Evolutionary conservation across 1,284 basidiomycete species (phyloP), one percentile per base, ranked within the genome.

Genomic region (Omphalotus olearius): DNA sequence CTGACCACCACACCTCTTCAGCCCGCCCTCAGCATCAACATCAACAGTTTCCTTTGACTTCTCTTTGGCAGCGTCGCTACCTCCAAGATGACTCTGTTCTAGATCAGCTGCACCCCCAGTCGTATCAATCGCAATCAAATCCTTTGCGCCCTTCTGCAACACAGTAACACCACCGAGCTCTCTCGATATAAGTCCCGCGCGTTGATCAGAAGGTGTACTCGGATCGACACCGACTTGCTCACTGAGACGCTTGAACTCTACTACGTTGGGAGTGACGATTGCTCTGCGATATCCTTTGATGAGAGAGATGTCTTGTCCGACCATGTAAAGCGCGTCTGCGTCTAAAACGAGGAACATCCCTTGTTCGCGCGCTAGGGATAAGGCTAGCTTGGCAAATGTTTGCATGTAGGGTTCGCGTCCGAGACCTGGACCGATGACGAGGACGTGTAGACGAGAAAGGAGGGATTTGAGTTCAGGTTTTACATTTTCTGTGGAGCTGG

Each of bases 1-100:
- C 66, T 98, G 96, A 1, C 95, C 95, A 17, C 96, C 96, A 60
- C 93, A 95, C 48, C 96, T 77, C 71, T 97, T 97, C 58, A 93
- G 64, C 1, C 93, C 93, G 2, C 96, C 96, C 50, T 80, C 71
- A 0, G 76, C 70, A 56, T 90, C 84, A 26, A 90, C 80, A 54
- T 78, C 76, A 10, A 93, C 66, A 1, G 82, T 76, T 60, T 86
- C 81, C 47, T 72, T 71, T 49, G 74, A 70, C 35, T 66, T 71
- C 63, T 75, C 74, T 57, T 64, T 71, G 45, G 64, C 63, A 9
- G 61, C 71, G 51, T 72, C 67, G 4, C 55, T 62, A n/a, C 59
- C 66, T 44, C 61, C 61, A 18, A 78, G 44, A 48, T 72, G 65
- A 39, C 77, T 81, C 49, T 62, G 66, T 35, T 62, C 62, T 42